Conservation (phyloP, 108 stramenopile species). For the Fragilariopsis cylindrus region DNA sequence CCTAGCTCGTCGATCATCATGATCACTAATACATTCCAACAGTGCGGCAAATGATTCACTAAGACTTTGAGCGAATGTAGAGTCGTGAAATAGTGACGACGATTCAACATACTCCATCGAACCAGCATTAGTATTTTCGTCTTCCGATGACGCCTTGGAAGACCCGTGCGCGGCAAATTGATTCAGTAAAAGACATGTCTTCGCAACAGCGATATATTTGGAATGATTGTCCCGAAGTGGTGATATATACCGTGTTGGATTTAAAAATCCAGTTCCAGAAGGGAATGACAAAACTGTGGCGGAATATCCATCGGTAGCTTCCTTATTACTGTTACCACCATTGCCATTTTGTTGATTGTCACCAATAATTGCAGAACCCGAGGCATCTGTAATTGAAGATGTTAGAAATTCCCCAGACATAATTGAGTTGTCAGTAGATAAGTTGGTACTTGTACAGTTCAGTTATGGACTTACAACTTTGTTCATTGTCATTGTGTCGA, state of each 20-base stretch:
- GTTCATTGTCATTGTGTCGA: too few relatives aligned
- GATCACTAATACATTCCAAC: slow-evolving; percentile 42
- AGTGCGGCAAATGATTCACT: slow-evolving; percentile 28
- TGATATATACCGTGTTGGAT: slow-evolving; percentile 23
- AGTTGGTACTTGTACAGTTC: too few relatives aligned
- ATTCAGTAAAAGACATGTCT: slow-evolving; percentile 44
- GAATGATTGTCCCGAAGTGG: slow-evolving; percentile 46
- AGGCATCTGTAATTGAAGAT: too few relatives aligned
- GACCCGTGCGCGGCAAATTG: slow-evolving; percentile 45
- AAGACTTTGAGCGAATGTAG: slow-evolving; percentile 32
- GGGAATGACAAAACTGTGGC: neutral
- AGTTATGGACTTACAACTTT: too few relatives aligned
- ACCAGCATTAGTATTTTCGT: slow-evolving; percentile 9
- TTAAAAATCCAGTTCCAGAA: neutral
- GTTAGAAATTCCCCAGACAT: too few relatives aligned
- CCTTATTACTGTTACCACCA: neutral
- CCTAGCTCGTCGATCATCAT: slow-evolving; percentile 54
- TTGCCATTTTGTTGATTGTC: neutral
- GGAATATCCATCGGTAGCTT: neutral
- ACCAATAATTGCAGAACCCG: too few relatives aligned
- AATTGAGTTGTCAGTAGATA: too few relatives aligned
- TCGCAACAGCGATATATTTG: slow-evolving; percentile 34
- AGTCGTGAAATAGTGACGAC: slow-evolving; percentile 42
- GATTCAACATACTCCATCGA: slow-evolving; percentile 19
- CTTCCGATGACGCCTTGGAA: slow-evolving; percentile 22